A percentile compares a stretch with the other conserved stretches of the same genome.
These are phyloP conservation scores for Vanderwaltozyma yarrowii DNA, from an alignment of 805 yeast genomes.

Conservation along the genomic window DNA sequence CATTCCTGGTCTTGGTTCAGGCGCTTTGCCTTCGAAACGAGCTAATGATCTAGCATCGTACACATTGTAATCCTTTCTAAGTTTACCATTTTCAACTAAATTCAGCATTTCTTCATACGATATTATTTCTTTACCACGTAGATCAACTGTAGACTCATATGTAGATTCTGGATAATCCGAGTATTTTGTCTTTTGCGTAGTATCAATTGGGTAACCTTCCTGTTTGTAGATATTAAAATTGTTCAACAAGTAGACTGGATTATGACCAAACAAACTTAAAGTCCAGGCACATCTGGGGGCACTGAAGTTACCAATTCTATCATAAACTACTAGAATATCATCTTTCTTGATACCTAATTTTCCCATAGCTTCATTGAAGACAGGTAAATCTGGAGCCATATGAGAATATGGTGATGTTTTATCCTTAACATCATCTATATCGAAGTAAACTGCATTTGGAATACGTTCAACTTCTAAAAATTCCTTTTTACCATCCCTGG, in stretches of 20 bases:
- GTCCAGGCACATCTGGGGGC: conserved; percentile 94
- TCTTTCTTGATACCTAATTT: conserved; percentile 44
- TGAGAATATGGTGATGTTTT: conserved; percentile 64
- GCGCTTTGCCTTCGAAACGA: conserved; percentile 67
- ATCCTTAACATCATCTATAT: conserved; percentile 62
- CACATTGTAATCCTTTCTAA: conserved; percentile 39
- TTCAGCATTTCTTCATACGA: conserved; percentile 55
- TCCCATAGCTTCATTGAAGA: conserved; percentile 45
- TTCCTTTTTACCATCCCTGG: conserved; percentile 50
- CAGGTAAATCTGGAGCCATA: conserved; percentile 63
- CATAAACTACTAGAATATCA: conserved; percentile 73
- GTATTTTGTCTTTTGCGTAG: conserved; percentile 10
- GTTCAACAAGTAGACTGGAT: conserved; percentile 57
- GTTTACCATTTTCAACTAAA: conserved; percentile 40
- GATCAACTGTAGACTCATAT: conserved; percentile 30
- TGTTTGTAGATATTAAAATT: conserved; percentile 47
- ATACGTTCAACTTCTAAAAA: conserved; percentile 46
- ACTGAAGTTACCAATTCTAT: conserved; percentile 73
- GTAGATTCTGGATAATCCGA: conserved; percentile 17
- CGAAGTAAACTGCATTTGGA: conserved; percentile 62
- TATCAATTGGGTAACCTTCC: conserved; percentile 38
- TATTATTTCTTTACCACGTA: conserved; percentile 41
- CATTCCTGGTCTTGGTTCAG: conserved; percentile 85
- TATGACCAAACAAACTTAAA: conserved; percentile 68
- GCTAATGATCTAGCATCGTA: conserved; percentile 76